Base-by-base conservation (phyloP, 2,329 filamentous ascomycete genomes). In the Albifimbria verrucaria region DNA sequence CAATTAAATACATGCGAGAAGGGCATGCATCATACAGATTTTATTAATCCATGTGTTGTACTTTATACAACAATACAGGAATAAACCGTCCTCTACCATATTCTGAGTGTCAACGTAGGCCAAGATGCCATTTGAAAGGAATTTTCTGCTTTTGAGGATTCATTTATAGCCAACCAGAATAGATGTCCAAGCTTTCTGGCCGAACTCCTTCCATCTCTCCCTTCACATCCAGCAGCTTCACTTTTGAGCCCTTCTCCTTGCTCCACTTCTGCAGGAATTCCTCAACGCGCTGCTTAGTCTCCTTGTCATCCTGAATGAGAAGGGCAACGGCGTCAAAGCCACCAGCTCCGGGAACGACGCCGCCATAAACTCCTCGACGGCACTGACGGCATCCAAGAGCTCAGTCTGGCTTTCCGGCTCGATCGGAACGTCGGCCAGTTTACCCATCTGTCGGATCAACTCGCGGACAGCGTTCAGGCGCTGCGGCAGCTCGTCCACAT, bases 331-430 rank as follows among this genome's bases (percentile, higher is more conserved):
- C 94, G 75, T 99, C 94, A 65, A 89, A 97, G 0, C 94, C 94
- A 10, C 94, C 94, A 0, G 94, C 94, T 0, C 94, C 94, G 0
- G 94, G 94, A 0, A 97, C 94, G 0, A 97, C 91, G 0, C 92
- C 94, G 1, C 92, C 92, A 58, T 92, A 83, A 3, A 97, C 92
- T 6, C 94, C 0, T 88, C 80, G 2, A 97, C 74, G 4, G 61
- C 65, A n/a, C 73, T 81, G 53, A 93, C 79, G 10, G 85, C 89
- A 71, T 99, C 89, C 32, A 99, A 74, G 55, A 99, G 76, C 64
- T 83, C 82, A 2, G 91, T 96, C 78, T 99, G 94, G 60, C 88
- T 86, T 42, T 77, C 77, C 0, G 94, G 94, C 76, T 99, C 94
- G 59, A 99, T 92, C 3, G 92, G 92, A 7, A 96, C 92, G 1